Base-by-base conservation (phyloP, 768 basidiomycete species). In the Psilocybe sp. region DNA sequence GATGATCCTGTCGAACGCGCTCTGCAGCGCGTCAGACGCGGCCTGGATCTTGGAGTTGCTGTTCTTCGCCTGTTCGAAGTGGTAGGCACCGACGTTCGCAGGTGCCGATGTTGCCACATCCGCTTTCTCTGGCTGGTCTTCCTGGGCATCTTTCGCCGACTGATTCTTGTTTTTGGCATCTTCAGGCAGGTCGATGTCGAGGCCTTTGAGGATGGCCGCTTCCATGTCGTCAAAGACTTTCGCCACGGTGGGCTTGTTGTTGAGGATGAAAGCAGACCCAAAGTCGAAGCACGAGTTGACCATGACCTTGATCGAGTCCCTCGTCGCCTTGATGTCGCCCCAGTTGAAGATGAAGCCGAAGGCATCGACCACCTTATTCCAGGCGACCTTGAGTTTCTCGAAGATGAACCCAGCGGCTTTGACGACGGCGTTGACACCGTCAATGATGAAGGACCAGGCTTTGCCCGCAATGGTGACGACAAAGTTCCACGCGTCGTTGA, bases 401-500 rank as follows among this genome's bases (percentile, higher is more conserved):
- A 44, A 28, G 43, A 44, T 44, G 18, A 16, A 44, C 15, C 18
- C 28, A 10, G 28, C 43, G n/a, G 43, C 43, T 31, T 44, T 44
- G 43, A 44, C 43, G 13, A 44, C 43, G 9, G 43, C 43, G 28
- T 16, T 44, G 19, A 44, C 43, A 10, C 18, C 16, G 33, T 44
- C 43, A 13, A 44, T 20, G 19, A 44, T 16, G 20, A 44, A 44
- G 5, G 43, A 16, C 43, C 43, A 44, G 23, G 43, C 43, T 32
- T 44, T 28, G 12, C 43, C 43, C 2, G 43, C 43, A 13, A 44
- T 19, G 20, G 18, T 16, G 43, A 44, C 43, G 43, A 44, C 43
- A 13, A 44, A 44, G 20, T 44, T 16, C 43, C 43, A 44, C 33
- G 43, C 43, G 43, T 44, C 43, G 43, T 31, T 31, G 33, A 44